Percentiles rank a stretch among this genome's conserved stretches.
Evolutionary conservation across 2,329 filamentous ascomycete species (phyloP).

Genomic region (Sclerotinia borealis): DNA sequence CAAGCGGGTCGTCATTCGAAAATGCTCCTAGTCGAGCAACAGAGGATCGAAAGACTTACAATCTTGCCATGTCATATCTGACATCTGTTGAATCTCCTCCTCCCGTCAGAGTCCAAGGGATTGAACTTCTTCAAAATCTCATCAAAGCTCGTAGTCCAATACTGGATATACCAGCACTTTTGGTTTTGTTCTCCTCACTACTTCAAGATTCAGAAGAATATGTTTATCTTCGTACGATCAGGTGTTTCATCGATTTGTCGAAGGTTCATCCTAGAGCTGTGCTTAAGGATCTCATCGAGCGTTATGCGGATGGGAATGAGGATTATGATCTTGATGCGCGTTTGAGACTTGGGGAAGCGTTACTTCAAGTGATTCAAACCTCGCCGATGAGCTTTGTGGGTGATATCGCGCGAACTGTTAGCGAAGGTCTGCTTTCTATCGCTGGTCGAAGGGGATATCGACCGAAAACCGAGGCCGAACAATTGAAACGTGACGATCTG

Average conservation of each 20-base stretch:
- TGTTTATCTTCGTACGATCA: slow-evolving; percentile 63
- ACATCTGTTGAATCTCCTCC: slow-evolving; percentile 55
- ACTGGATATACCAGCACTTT: slow-evolving; percentile 59
- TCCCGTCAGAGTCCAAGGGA: slow-evolving; percentile 59
- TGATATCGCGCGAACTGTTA: slow-evolving; percentile 45
- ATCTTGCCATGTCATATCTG: slow-evolving; percentile 58
- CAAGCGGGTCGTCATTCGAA: slow-evolving; percentile 6
- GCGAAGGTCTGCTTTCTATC: slow-evolving; percentile 55
- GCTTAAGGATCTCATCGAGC: slow-evolving; percentile 56
- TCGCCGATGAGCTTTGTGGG: slow-evolving; percentile 51
- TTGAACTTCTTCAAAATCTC: slow-evolving; percentile 53
- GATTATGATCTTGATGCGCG: slow-evolving; percentile 54
- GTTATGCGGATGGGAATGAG: slow-evolving; percentile 60
- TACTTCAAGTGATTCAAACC: slow-evolving; percentile 58
- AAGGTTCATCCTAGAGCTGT: slow-evolving; percentile 57
- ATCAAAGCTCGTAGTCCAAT: slow-evolving; percentile 50
- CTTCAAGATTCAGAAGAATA: slow-evolving; percentile 64
- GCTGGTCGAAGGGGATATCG: slow-evolving; percentile 58
- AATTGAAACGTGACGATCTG: slow-evolving; percentile 45
- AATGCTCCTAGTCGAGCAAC: slow-evolving; percentile 40
- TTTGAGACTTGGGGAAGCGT: slow-evolving; percentile 62
- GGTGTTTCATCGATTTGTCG: slow-evolving; percentile 54
- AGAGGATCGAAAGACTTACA: slow-evolving; percentile 57
- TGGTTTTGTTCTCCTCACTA: slow-evolving; percentile 58
- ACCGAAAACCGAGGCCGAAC: slow-evolving; percentile 51